Evolutionary conservation across 441 rosid genomes (phyloP), one percentile per base, ranked within the genome.

Genomic region (Metrosideros polymorpha): DNA sequence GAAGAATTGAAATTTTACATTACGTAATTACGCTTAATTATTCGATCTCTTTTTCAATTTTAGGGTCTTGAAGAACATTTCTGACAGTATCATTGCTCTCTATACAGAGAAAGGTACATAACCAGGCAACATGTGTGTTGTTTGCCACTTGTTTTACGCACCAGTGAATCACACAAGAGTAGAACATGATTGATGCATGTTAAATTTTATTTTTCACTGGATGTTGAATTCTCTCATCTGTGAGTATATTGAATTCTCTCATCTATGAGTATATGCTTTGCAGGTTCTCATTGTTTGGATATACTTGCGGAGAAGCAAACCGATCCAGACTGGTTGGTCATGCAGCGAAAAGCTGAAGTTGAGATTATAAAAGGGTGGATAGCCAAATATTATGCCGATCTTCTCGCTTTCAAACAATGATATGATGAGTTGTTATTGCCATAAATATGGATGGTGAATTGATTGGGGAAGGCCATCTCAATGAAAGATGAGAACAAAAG

Each of bases 231-330:
- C 77, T 66, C 12, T 9, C 77, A 66, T 66, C 43, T 24, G 1
- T 66, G 45, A 66, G 27, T 35, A 22, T 35, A 9, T 19, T 19
- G 77, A 35, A 66, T 66, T 9, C 77, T 66, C 12, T 9, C 77
- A 66, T 66, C 43, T 24, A 0, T 66, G 45, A 66, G 27, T 35
- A 22, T 35, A 9, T 19, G 27, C 32, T 4, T 51, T 54, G 86
- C 86, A 92, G 95, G 98, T 75, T 94, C 98, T 85, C 98, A 96
- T 89, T 92, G 97, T 91, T 89, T 92, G 92, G 95, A 96, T 66
- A 86, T 96, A 61, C 49, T 19, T 19, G 66, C 84, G 49, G 88
- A 91, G 30, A 77, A 18, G 9, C 63, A 84, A 86, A 89, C 29
- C 13, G 98, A 96, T 90, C 98, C 97, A 45, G 86, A 92, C 17